These are phyloP conservation scores for Cardamine chenopodiifolia DNA, from an alignment of 345 rosid genomes.

Conservation along the genomic window DNA sequence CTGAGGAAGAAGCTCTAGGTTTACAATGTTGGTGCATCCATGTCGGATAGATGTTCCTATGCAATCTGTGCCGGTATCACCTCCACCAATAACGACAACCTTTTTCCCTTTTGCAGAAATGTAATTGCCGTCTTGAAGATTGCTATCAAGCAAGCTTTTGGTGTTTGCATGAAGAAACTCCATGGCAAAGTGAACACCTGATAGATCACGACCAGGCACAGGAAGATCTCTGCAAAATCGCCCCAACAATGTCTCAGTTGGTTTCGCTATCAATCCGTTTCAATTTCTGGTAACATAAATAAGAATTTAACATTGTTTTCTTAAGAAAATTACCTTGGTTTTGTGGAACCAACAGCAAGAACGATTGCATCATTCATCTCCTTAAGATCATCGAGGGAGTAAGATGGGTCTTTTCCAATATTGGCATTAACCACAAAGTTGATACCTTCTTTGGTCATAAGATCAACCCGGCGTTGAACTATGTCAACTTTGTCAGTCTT, in stretches of 20 bases:
- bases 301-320: not conserved
- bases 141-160: conserved; percentile 96
- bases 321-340: conserved; percentile 66
- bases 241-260: conserved; percentile 8
- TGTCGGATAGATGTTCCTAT: conserved; percentile 97
- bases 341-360: conserved; percentile 95
- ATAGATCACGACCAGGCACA: conserved; percentile 81
- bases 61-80: conserved; percentile 99
- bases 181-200: conserved; percentile 98
- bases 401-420: conserved; percentile 77
- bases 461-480: conserved; percentile 90
- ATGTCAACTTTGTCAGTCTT: conserved; percentile 90
- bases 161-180: conserved; percentile 95
- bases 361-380: conserved; percentile 83
- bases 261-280: not conserved
- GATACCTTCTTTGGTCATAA: conserved; percentile 89
- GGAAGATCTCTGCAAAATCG: conserved; percentile 90
- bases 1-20: conserved; percentile 93
- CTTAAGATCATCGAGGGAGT: conserved; percentile 70
- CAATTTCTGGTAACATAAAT: not conserved
- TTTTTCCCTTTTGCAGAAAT: conserved; percentile 92
- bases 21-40: conserved; percentile 74
- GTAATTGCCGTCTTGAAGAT: conserved; percentile 76
- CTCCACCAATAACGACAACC: conserved; percentile 98
- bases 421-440: conserved; percentile 88